Base-by-base conservation (phyloP, 23 red algal genomes). In the Gracilariopsis chorda region DNA sequence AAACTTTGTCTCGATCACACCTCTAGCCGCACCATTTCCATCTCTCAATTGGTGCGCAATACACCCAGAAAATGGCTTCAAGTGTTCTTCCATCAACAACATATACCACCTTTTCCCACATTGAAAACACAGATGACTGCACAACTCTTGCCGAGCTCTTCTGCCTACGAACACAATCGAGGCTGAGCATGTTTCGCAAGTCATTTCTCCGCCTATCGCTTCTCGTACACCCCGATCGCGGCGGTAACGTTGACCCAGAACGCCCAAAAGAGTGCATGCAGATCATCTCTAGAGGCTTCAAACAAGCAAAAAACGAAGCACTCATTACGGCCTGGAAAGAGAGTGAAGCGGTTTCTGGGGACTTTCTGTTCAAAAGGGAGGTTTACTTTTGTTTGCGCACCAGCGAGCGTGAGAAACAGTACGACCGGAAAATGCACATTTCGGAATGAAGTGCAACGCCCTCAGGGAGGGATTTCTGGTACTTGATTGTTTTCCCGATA, bases 321-420 rank as follows among this genome's bases (percentile, higher is more conserved):
- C 75, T 80, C n/a, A 59, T 80, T 33, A 56, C 75, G 21, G 75
- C 48, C 24, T 80, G 48, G 75, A 48, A 53, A 80, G 2, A 44
- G 8, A 11, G 5, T 58, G 2, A 53, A 80, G 52, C 75, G 19
- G 7, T 80, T 44, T 47, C 75, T 0, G 21, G 21, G 19, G 2
- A 55, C 37, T 44, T 44, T 39, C 17, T 80, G 9, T 44, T 80
- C 30, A 44, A 80, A 32, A 32, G 27, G 36, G 48, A 80, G 45
- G 75, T 80, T 57, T 80, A 80, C 42, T 80, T 80, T 32, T 80
- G 75, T 57, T 56, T 80, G 37, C 75, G 48, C 75, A 80, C 75
- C 48, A 80, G 75, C 37, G 75, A 80, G 19, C 75, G 3, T 12
- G 75, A 48, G 36, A 80, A 80, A 57, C 17, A 80, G 24, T 52